Evolutionary conservation across 1,284 basidiomycete genomes (phyloP), one percentile per base, ranked within the genome.

Genomic region (Flammula alnicola): DNA sequence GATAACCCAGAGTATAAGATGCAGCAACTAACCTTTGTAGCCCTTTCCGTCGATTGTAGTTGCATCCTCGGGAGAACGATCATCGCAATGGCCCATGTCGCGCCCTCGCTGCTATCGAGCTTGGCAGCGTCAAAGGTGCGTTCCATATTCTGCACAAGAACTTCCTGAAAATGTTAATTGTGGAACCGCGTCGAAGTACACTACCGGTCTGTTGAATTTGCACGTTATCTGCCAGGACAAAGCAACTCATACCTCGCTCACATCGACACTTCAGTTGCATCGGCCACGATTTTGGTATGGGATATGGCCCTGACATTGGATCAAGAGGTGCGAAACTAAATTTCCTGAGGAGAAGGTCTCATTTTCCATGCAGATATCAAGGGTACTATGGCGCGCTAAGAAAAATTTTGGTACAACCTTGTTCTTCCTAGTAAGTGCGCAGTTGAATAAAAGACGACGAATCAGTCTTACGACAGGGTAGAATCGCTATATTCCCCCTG

Each of bases 401-500:
- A 59, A 52, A 43, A 50, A 47, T 9, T 43, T 59, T 6, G 55
- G 58, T 4, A 59, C 52, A 6, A 47, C 49, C 5, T 26, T 59
- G 14, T 59, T 59, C 47, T 51, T 59, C 20, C 49, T 53, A n/a
- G 57, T 59, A 19, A 41, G 55, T 50, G 5, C 27, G 44, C 4
- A n/a, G 19, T 12, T 17, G 3, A 10, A 1, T n/a, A 26, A 16
- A 5, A 40, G 19, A 16, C 11, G 12, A 1, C 6, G 10, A 26
- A 5, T 6, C 29, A 14, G 19, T 11, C 14, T 26, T 29, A 20
- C n/a, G 9, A 10, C 17, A 9, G n/a, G 12, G 4, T 33, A 59
- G 58, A 59, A 59, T 33, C 55, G 58, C 20, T 59, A 59, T 31
- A 42, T 52, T 9, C 51, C 58, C 12, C 53, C 49, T 11, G 27